Base-by-base conservation (phyloP, 768 basidiomycete species). In the Rhizopogon rudus region DNA sequence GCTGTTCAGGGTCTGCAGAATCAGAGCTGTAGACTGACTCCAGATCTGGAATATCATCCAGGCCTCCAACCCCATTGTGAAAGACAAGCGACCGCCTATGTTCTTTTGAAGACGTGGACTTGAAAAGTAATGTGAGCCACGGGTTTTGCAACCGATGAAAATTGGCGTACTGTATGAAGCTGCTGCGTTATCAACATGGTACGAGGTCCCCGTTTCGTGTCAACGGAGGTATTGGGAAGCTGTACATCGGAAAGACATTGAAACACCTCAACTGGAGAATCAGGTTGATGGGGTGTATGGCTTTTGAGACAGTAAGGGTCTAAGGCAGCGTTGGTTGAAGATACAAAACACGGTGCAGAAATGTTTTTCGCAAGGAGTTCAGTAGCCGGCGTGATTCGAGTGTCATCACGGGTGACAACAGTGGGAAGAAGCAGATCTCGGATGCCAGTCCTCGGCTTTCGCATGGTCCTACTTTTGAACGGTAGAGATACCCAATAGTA, bases 1-100 rank as follows among this genome's bases (percentile, higher is more conserved):
- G 63, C 1, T 52, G 54, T 5, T 66, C 63, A 20, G 63, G 58
- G 44, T 67, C 60, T 20, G 66, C 63, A 16, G 68, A 69, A 43
- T 62, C 60, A 56, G 43, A 56, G 46, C 63, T 63, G 12, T 69
- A 67, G 0, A 66, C 43, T 2, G 68, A 65, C 12, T 55, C 55
- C n/a, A 43, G 51, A 7, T 68, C 68, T 16, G 33, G 13, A 1
- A 22, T 22, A 16, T 16, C 8, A 13, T 35, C 33, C 8, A 20
- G 13, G 20, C 16, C 46, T 22, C 20, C 46, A 16, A 35, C 17
- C 2, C 8, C 1, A 35, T 12, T 22, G 33, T 49, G 13, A 22
- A 35, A 49, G 20, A 14, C 13, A 13, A 3, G 13, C 8, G 8
- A 16, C 46, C 9, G 33, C 3, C 8, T 22, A 5, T 16, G 33